Evolutionary conservation across 768 basidiomycete genomes (phyloP), one percentile per base, ranked within the genome.

Genomic region (Fibroporia radiculosa): DNA sequence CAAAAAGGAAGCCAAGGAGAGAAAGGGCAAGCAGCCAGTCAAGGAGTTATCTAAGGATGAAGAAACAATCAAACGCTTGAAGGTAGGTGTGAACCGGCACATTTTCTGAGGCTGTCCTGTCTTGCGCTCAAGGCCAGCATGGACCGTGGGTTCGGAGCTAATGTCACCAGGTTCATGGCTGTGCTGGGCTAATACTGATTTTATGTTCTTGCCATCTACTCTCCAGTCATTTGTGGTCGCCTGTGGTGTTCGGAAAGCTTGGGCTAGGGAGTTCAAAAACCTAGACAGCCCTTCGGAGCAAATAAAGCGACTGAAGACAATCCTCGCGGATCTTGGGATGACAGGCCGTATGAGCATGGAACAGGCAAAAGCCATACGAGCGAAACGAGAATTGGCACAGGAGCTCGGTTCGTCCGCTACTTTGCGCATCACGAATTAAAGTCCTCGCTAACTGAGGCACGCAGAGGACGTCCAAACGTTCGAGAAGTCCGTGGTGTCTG

Each of bases 401-500:
- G 89, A 93, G 57, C 70, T 92, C 16, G 74, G 90, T 93, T 52
- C 45, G 37, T 12, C 33, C 22, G 20, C 38, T 33, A 39, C 11
- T 41, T 11, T 7, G 38, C 23, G 8, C 11, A 20, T 24, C 18
- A 39, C 34, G 34, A 35, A 7, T 8, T 31, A 31, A 8, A 31
- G n/a, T n/a, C n/a, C n/a, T 31, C 29, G 29, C 10, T 31, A 8
- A 37, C 13, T 28, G 25, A 40, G 27, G 24, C 29, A 10, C 19
- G 7, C 59, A 89, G 88, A 80, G 72, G 88, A 90, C 50, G 86
- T 91, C 16, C 66, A 78, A 49, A 70, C 74, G 40, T 91, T 89
- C 47, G 82, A 79, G 47, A 66, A 73, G 52, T 68, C 74, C 13
- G 44, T 66, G 1, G 65, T 75, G 14, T 57, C 57, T 13, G 68